Percentiles rank a stretch among this genome's conserved stretches.
Evolutionary conservation across 2,329 filamentous ascomycete genomes (phyloP).

Genomic region (Neofusicoccum cordaticola): DNA sequence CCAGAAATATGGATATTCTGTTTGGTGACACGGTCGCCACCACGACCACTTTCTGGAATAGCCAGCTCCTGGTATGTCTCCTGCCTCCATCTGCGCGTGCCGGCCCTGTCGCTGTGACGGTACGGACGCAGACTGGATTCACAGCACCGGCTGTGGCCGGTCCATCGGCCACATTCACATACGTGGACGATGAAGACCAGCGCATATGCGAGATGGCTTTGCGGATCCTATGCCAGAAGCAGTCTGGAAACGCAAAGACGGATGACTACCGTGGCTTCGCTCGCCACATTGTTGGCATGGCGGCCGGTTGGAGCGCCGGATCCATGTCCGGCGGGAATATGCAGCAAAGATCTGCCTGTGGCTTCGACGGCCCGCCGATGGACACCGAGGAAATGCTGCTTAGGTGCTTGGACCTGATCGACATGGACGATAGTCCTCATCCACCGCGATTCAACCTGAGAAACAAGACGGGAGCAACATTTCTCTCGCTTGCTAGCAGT

Average conservation of each 20-base stretch:
- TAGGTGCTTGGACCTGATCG: slow-evolving; percentile 73
- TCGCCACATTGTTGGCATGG: slow-evolving; percentile 11
- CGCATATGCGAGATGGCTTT: slow-evolving; percentile 65
- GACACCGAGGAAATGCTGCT: slow-evolving; percentile 68
- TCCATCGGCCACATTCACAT: slow-evolving; percentile 58
- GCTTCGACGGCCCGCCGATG: slow-evolving; percentile 19
- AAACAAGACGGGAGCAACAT: slow-evolving; percentile 68
- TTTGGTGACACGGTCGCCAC: slow-evolving; percentile 71
- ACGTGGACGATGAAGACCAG: slow-evolving; percentile 68
- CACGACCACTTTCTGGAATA: slow-evolving; percentile 77
- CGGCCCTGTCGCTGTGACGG: slow-evolving; percentile 68
- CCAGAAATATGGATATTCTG: slow-evolving; percentile 75
- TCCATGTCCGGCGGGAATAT: slow-evolving; percentile 14
- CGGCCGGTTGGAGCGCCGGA: neutral
- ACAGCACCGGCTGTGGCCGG: slow-evolving; percentile 39
- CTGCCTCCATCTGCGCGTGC: slow-evolving; percentile 67
- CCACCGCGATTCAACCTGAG: slow-evolving; percentile 66
- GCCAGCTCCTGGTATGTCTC: slow-evolving; percentile 75
- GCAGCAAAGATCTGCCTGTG: slow-evolving; percentile 17
- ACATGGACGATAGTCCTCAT: slow-evolving; percentile 70
- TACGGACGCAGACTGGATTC: slow-evolving; percentile 52
- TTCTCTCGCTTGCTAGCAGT: slow-evolving; percentile 76
- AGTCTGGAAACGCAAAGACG: slow-evolving; percentile 26
- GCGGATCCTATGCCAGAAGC: slow-evolving; percentile 33
- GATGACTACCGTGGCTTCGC: slow-evolving; percentile 25